phyloP scores from a whole-genome alignment of 495 filamentous ascomycete species.

The Corynascus novoguineensis region DNA sequence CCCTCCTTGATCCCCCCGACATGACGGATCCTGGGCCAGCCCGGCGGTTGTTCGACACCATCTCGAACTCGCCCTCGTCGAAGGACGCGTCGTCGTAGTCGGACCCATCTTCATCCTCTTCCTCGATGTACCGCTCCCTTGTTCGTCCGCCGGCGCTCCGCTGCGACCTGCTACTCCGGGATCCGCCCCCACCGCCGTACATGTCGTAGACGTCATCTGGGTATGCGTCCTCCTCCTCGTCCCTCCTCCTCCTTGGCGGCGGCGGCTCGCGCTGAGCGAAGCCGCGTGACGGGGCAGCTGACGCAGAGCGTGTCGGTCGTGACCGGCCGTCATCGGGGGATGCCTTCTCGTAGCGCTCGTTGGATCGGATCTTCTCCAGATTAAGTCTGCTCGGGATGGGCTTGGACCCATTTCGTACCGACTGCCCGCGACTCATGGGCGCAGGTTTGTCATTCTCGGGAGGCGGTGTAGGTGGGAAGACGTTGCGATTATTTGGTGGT shows the following conservation, averaged over 20 bases:
- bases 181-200: slow-evolving; percentile 46
- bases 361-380: slow-evolving; percentile 45
- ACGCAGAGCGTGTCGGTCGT: slow-evolving; percentile 33
- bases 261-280: slow-evolving; percentile 39
- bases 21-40: slow-evolving; percentile 35
- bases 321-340: slow-evolving; percentile 41
- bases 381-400: slow-evolving; percentile 50
- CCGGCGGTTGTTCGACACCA: slow-evolving; percentile 53
- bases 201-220: slow-evolving; percentile 66
- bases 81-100: slow-evolving; percentile 64
- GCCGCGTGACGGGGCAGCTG: slow-evolving; percentile 42
- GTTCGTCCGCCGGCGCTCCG: slow-evolving; percentile 31
- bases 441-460: slow-evolving; percentile 69
- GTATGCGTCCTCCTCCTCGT: slow-evolving; percentile 58
- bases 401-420: slow-evolving; percentile 50
- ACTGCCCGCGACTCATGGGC: slow-evolving; percentile 45
- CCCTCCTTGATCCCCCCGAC: slow-evolving; percentile 35
- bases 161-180: slow-evolving; percentile 33
- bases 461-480: slow-evolving; percentile 93
- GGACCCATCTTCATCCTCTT: slow-evolving; percentile 64
- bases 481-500: slow-evolving; percentile 67
- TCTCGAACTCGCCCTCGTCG: slow-evolving; percentile 78
- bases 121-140: slow-evolving; percentile 60
- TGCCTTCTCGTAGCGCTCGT: slow-evolving; percentile 45
- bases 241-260: slow-evolving; percentile 29